Evolutionary conservation across 208 protist species (phyloP).

Genomic region (Leishmania martiniquensis): DNA sequence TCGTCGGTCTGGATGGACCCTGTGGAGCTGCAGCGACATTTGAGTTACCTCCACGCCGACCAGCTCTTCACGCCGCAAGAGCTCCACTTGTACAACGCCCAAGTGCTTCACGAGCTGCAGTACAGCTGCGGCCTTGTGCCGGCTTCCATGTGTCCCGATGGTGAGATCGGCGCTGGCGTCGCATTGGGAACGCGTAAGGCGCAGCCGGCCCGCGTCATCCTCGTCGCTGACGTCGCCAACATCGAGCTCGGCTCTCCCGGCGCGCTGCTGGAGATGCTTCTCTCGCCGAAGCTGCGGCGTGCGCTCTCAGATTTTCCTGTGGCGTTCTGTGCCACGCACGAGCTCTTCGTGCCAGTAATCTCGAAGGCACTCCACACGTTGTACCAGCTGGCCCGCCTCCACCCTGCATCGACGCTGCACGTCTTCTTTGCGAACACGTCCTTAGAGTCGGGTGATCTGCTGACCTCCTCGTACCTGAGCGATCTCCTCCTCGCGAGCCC

Average conservation of each 20-base stretch:
- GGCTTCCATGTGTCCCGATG: not conserved
- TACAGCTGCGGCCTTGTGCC: conserved; percentile 23
- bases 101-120: conserved; percentile 36
- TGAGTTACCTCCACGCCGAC: conserved; percentile 64
- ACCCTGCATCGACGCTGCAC: conserved; percentile 70
- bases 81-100: conserved; percentile 53
- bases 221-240: conserved; percentile 81
- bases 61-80: conserved; percentile 46
- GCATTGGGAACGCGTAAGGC: conserved; percentile 1
- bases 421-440: conserved; percentile 63
- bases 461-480: conserved; percentile 46
- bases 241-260: conserved; percentile 47
- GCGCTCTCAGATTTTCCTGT: conserved; percentile 50
- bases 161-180: not conserved
- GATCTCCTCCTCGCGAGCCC: conserved; percentile 36
- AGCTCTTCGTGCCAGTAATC: conserved; percentile 77
- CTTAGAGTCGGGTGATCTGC: conserved; percentile 72
- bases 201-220: conserved; percentile 42
- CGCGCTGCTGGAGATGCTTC: conserved; percentile 48
- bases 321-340: conserved; percentile 65
- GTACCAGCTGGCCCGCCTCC: conserved; percentile 66
- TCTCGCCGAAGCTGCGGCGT: conserved; percentile 31
- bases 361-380: conserved; percentile 54
- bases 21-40: conserved; percentile 51
- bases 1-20: conserved; percentile 34